phyloP scores from a whole-genome alignment of 2,329 filamentous ascomycete species.

The Stemphylium beticola region DNA sequence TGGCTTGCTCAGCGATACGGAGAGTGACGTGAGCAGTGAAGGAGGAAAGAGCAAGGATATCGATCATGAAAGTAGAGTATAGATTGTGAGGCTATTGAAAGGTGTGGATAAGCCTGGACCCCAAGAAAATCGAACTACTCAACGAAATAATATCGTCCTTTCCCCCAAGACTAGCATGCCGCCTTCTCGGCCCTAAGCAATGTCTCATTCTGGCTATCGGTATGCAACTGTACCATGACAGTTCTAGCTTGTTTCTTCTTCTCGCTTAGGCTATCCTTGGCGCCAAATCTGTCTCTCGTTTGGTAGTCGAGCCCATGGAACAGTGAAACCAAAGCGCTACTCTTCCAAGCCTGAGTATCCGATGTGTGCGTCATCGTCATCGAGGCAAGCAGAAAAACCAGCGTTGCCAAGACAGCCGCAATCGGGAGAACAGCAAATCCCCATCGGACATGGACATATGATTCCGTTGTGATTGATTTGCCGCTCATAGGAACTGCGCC shows the following conservation, averaged over 20 bases:
- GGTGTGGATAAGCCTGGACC: not conserved
- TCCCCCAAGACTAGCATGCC: not conserved
- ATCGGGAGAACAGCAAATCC: constrained; percentile 19
- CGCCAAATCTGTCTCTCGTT: constrained; percentile 16
- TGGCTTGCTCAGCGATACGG: constrained; percentile 39
- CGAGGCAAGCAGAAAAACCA: constrained; percentile 15
- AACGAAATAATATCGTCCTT: not conserved
- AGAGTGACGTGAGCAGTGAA: constrained; percentile 30
- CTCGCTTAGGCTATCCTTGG: constrained; percentile 6
- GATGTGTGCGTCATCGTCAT: constrained; percentile 19
- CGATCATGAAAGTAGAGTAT: constrained; percentile 16
- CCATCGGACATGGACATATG: constrained; percentile 20
- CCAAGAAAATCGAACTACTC: no score
- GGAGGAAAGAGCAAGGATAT: constrained; percentile 34
- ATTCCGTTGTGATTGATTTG: constrained; percentile 16
- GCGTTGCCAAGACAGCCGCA: constrained; percentile 10
- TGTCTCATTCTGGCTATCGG: constrained; percentile 9
- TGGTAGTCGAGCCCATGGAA: constrained; percentile 18
- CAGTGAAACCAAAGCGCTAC: constrained; percentile 16
- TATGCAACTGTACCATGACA: constrained; percentile 13
- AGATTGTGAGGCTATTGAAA: not conserved
- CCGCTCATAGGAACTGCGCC: constrained; percentile 14
- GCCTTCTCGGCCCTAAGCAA: constrained; percentile 10
- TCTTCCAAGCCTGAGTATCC: constrained; percentile 20
- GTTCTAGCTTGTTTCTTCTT: constrained; percentile 15